Evolutionary conservation across 2,329 filamentous ascomycete genomes (phyloP).

Genomic region (Aspergillus phoenicis): DNA sequence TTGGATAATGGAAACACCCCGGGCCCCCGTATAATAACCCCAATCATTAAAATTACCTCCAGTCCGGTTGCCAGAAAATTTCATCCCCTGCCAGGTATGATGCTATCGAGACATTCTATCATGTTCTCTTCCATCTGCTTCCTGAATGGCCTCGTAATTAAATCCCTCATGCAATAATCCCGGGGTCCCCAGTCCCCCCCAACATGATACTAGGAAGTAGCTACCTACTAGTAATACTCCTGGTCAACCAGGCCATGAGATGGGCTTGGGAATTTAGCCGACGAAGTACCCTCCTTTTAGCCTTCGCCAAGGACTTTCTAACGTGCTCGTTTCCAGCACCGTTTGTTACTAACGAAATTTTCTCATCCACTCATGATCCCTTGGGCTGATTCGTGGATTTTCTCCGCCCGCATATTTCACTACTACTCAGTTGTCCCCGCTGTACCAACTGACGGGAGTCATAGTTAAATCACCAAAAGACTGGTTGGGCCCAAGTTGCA

Average conservation of each 20-base stretch:
- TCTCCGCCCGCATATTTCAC: not conserved
- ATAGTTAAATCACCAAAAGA: not conserved
- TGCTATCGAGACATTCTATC: no score
- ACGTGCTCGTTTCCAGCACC: not conserved
- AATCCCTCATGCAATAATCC: not conserved
- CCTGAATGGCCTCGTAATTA: no score
- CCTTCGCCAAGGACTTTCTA: not conserved
- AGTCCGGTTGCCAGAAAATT: no score
- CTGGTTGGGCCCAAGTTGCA: not conserved
- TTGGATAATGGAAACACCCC: no score
- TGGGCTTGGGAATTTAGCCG: not conserved
- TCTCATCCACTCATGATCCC: not conserved
- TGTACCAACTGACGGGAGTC: not conserved
- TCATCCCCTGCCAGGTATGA: no score
- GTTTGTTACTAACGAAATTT: not conserved
- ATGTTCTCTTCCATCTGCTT: no score
- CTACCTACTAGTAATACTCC: no score
- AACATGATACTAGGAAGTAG: no score
- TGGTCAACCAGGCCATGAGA: not conserved
- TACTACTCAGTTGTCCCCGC: not conserved
- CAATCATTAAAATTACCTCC: no score
- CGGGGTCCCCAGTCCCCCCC: not conserved
- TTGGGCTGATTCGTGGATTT: conserved; percentile 8
- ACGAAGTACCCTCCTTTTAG: not conserved
- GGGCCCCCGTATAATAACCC: no score